phyloP scores from a whole-genome alignment of 2,329 filamentous ascomycete species.

The Scytalidium sp. region DNA sequence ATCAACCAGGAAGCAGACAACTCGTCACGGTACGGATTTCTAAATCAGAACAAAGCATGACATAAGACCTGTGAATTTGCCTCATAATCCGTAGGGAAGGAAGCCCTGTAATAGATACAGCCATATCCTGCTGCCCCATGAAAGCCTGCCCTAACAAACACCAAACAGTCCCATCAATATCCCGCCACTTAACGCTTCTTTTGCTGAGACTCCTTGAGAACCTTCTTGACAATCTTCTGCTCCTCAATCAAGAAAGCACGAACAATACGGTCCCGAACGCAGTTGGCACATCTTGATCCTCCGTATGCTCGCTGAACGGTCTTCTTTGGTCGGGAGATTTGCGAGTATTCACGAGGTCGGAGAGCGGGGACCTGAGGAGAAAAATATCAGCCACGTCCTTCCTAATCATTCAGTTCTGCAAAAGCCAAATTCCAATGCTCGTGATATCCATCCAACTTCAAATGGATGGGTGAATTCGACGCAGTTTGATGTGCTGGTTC shows the following conservation, averaged over 20 bases:
- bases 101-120: slow-evolving; percentile 29
- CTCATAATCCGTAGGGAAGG: slow-evolving; percentile 24
- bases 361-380: slow-evolving; percentile 79
- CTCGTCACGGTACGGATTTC: too few relatives aligned
- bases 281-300: slow-evolving; percentile 97
- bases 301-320: slow-evolving; percentile 98
- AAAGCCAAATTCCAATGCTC: too few relatives aligned
- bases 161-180: slow-evolving; percentile 27
- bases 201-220: slow-evolving; percentile 95
- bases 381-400: slow-evolving; percentile 26
- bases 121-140: slow-evolving; percentile 29
- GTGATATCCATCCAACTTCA: too few relatives aligned
- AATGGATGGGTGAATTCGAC: neutral
- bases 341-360: slow-evolving; percentile 95
- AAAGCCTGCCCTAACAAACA: slow-evolving; percentile 28
- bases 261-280: slow-evolving; percentile 96
- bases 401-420: neutral
- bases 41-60: too few relatives aligned
- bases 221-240: slow-evolving; percentile 99
- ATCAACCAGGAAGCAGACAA: too few relatives aligned
- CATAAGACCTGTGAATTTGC: slow-evolving; percentile 13
- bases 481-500: neutral
- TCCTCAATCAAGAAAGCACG: slow-evolving; percentile 99
- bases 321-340: slow-evolving; percentile 98
- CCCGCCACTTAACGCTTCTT: slow-evolving; percentile 34